These are phyloP conservation scores for Blastocrithidia nonstop DNA, from an alignment of 208 protist species.

Conservation along the genomic window DNA sequence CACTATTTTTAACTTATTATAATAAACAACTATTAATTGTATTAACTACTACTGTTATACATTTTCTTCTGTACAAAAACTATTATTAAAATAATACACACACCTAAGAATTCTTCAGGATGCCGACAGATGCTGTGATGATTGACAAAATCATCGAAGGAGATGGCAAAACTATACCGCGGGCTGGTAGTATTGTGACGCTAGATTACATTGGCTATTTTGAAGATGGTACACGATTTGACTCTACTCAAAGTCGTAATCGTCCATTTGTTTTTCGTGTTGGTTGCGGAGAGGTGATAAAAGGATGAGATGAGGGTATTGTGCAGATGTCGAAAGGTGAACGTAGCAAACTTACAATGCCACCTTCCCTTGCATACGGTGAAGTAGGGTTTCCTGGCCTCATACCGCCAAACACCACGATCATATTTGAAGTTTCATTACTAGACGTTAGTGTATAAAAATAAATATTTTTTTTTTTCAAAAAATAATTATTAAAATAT, in stretches of 20 bases:
- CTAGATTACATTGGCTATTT: constrained; percentile 78
- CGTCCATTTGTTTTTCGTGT: constrained; percentile 88
- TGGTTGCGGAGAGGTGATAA: constrained; percentile 84
- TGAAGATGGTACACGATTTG: constrained; percentile 75
- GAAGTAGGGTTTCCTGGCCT: constrained; percentile 74
- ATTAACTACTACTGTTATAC: not conserved
- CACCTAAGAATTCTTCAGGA: no score
- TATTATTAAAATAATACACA: no score
- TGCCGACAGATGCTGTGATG: constrained; percentile 56
- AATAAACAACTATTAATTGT: not conserved
- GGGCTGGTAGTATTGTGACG: constrained; percentile 69
- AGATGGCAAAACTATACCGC: constrained; percentile 84
- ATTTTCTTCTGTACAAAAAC: not conserved
- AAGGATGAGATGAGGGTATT: constrained; percentile 91
- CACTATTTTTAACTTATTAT: constrained; percentile 1
- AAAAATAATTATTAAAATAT: not conserved
- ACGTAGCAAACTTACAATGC: constrained; percentile 83
- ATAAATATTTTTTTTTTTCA: constrained; percentile 5
- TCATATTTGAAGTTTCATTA: constrained; percentile 88
- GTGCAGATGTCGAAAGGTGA: constrained; percentile 88
- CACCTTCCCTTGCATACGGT: constrained; percentile 81
- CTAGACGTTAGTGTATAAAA: constrained; percentile 34
- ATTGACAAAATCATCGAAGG: constrained; percentile 89
- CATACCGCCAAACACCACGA: constrained; percentile 74
- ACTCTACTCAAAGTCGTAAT: constrained; percentile 75